Percentiles rank a stretch among this genome's conserved stretches.
Evolutionary conservation across 345 rosid species (phyloP).

Genomic region (Gossypium australe): DNA sequence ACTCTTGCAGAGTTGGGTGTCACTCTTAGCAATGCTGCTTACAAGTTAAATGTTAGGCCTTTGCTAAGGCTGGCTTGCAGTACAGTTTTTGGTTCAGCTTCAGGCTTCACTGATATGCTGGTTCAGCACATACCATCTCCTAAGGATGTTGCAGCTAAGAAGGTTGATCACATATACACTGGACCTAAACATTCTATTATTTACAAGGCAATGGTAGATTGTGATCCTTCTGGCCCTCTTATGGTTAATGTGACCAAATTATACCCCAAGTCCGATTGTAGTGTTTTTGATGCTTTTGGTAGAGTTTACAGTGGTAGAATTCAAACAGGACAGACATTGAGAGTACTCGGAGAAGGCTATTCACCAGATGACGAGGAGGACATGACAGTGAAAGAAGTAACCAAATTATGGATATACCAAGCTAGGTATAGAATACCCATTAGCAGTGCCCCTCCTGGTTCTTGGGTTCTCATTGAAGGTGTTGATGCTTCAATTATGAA

Average conservation of each 20-base stretch:
- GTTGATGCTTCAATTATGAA: slow-evolving; percentile 97
- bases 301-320: slow-evolving; percentile 88
- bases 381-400: slow-evolving; percentile 89
- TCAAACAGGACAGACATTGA: slow-evolving; percentile 87
- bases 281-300: slow-evolving; percentile 94
- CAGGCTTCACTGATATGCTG: slow-evolving; percentile 97
- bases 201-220: slow-evolving; percentile 74
- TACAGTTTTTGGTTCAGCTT: slow-evolving; percentile 88
- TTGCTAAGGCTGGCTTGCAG: slow-evolving; percentile 88
- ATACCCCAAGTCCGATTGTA: slow-evolving; percentile 95
- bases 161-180: slow-evolving; percentile 75
- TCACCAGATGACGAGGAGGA: slow-evolving; percentile 98
- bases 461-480: slow-evolving; percentile 97
- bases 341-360: slow-evolving; percentile 93
- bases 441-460: slow-evolving; percentile 95
- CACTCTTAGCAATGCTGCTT: slow-evolving; percentile 83
- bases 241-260: slow-evolving; percentile 94
- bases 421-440: slow-evolving; percentile 87
- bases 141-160: slow-evolving; percentile 70
- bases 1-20: slow-evolving; percentile 96
- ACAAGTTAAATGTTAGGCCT: slow-evolving; percentile 88
- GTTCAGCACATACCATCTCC: slow-evolving; percentile 96
- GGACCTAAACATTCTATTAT: slow-evolving; percentile 70
- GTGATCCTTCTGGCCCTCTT: slow-evolving; percentile 86
- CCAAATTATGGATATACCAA: slow-evolving; percentile 92